A percentile compares a stretch with the other conserved stretches of the same genome.
Evolutionary conservation across 2,329 filamentous ascomycete species (phyloP).

Genomic region (Xylaria polymorpha): DNA sequence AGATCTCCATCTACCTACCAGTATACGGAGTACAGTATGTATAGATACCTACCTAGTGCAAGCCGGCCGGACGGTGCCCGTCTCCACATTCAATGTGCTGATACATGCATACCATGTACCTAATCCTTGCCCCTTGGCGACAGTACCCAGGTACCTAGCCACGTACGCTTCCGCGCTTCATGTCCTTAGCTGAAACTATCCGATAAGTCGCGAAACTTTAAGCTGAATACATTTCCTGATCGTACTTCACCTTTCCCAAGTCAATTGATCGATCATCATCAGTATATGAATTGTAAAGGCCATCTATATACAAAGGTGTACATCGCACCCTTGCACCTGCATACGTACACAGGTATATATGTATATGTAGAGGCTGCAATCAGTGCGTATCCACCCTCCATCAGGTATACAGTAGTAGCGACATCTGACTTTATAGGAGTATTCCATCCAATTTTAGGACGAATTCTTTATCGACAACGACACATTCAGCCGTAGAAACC

Average conservation of each 20-base stretch:
- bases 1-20: too few species aligned
- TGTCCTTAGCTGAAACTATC: slow-evolving; percentile 27
- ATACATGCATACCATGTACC: too few species aligned
- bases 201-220: slow-evolving; percentile 6
- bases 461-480: not conserved
- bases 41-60: too few species aligned
- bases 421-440: not conserved
- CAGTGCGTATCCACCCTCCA: not conserved
- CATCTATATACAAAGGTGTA: not conserved
- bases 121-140: slow-evolving; percentile 6
- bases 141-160: slow-evolving; percentile 15
- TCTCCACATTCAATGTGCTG: not conserved
- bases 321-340: not conserved
- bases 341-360: too few species aligned
- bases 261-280: too few species aligned
- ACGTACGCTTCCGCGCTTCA: slow-evolving; percentile 12
- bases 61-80: not conserved
- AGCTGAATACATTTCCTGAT: not conserved
- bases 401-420: not conserved
- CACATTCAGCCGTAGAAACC: not conserved
- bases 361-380: not conserved
- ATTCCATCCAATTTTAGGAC: not conserved
- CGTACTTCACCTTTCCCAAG: not conserved
- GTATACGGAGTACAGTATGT: too few species aligned
- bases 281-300: not conserved